Evolutionary conservation across 2,329 filamentous ascomycete genomes (phyloP).

Genomic region (Penicillium sumatraense): DNA sequence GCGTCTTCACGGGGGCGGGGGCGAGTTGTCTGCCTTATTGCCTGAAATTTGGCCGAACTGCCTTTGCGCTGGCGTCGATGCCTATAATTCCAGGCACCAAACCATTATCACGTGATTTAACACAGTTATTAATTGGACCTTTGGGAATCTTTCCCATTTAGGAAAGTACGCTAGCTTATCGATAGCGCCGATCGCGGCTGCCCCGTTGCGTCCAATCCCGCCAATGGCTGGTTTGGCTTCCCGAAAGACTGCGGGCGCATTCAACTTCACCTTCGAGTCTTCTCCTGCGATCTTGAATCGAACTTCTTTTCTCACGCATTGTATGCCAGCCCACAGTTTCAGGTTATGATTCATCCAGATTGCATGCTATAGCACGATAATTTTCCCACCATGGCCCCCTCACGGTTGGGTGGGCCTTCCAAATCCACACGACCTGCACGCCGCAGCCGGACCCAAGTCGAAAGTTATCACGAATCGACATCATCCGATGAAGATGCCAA

Average conservation of each 20-base stretch:
- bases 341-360: no score
- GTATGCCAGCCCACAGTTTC: no score
- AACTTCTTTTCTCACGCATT: neutral
- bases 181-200: conserved; percentile 23
- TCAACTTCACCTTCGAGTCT: neutral
- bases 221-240: neutral
- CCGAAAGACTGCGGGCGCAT: neutral
- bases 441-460: conserved; percentile 39
- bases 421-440: conserved; percentile 40
- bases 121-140: no score
- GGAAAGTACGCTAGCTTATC: conserved; percentile 13
- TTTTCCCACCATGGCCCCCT: conserved; percentile 34
- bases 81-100: no score
- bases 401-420: conserved; percentile 24
- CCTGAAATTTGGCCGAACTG: no score
- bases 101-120: no score
- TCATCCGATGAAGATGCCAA: conserved; percentile 32
- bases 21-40: neutral
- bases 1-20: neutral
- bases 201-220: conserved; percentile 1
- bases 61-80: no score
- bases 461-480: conserved; percentile 45
- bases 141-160: neutral
- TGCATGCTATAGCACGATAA: neutral
- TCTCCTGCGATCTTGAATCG: neutral